Evolutionary conservation across 2,329 filamentous ascomycete genomes (phyloP).

Genomic region (Alternaria dauci): DNA sequence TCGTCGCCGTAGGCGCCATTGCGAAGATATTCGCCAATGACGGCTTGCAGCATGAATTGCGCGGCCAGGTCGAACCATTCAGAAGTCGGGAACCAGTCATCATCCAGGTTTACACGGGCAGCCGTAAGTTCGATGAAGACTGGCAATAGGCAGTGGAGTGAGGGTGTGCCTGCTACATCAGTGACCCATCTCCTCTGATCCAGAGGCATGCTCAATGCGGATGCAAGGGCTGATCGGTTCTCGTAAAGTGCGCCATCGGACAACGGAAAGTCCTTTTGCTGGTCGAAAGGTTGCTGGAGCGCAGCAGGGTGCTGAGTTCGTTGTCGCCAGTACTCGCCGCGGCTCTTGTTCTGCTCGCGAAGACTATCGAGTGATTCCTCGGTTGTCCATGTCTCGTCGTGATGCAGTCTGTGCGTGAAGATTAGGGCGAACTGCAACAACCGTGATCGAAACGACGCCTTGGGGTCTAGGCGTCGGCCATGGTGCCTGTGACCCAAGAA

Average conservation of each 20-base stretch:
- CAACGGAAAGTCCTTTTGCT: constrained; percentile 39
- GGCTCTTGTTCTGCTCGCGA: constrained; percentile 47
- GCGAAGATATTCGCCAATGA: constrained; percentile 58
- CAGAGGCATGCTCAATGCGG: constrained; percentile 35
- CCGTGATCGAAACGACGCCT: constrained; percentile 58
- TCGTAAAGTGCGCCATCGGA: constrained; percentile 37
- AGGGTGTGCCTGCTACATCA: constrained; percentile 50
- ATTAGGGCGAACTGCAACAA: constrained; percentile 58
- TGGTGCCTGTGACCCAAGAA: constrained; percentile 55
- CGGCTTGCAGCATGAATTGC: constrained; percentile 61
- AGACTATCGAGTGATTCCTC: constrained; percentile 47
- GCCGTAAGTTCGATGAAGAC: constrained; percentile 63
- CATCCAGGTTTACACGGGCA: constrained; percentile 41
- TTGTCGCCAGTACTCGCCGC: constrained; percentile 40
- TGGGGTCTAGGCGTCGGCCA: constrained; percentile 44
- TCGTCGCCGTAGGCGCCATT: constrained; percentile 50
- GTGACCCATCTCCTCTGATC: constrained; percentile 37
- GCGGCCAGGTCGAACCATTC: constrained; percentile 58
- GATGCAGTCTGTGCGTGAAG: constrained; percentile 55
- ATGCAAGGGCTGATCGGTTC: constrained; percentile 38
- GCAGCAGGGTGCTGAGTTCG: constrained; percentile 33
- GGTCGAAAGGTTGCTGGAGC: constrained; percentile 35
- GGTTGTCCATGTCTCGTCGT: constrained; percentile 50
- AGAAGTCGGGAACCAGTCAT: constrained; percentile 46
- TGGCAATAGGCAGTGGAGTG: constrained; percentile 54